Percentiles rank a stretch among this genome's conserved stretches.
These are phyloP conservation scores for Komagataella pseudopastoris DNA, from an alignment of 805 yeast genomes.

Conservation along the genomic window DNA sequence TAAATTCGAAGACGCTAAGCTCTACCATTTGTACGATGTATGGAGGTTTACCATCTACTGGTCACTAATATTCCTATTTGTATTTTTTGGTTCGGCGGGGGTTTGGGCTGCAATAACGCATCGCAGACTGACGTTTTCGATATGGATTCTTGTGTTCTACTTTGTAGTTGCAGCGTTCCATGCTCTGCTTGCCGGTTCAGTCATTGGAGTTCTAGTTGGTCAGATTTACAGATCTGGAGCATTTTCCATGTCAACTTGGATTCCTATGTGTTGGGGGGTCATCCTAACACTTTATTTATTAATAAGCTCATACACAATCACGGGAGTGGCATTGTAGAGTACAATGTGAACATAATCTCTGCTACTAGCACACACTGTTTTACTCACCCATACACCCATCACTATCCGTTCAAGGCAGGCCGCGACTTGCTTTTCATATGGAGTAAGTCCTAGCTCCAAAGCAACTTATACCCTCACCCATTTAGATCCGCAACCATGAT, in stretches of 20 bases:
- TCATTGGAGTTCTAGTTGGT: slow-evolving; percentile 61
- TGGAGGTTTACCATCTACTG: slow-evolving; percentile 78
- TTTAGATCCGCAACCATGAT: neutral
- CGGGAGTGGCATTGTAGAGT: slow-evolving; percentile 25
- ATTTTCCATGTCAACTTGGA: slow-evolving; percentile 89
- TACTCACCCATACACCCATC: neutral
- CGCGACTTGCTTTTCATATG: neutral
- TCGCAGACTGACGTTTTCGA: slow-evolving; percentile 21
- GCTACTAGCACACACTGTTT: neutral
- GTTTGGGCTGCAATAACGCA: slow-evolving; percentile 40
- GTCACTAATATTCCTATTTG: slow-evolving; percentile 57
- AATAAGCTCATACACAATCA: slow-evolving; percentile 50
- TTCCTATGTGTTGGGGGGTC: slow-evolving; percentile 74
- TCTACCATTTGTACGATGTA: slow-evolving; percentile 59
- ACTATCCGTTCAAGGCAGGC: neutral
- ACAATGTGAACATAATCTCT: neutral
- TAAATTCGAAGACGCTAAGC: slow-evolving; percentile 22
- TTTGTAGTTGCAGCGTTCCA: slow-evolving; percentile 41
- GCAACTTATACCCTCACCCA: neutral
- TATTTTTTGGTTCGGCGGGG: slow-evolving; percentile 55
- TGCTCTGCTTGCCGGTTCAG: slow-evolving; percentile 62
- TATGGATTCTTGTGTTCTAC: slow-evolving; percentile 33
- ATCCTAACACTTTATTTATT: slow-evolving; percentile 56
- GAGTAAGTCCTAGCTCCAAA: neutral
- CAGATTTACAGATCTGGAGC: slow-evolving; percentile 72